Evolutionary conservation across 1,139 yeast genomes (phyloP).

Genomic region (Yamadazyma trypodendri): DNA sequence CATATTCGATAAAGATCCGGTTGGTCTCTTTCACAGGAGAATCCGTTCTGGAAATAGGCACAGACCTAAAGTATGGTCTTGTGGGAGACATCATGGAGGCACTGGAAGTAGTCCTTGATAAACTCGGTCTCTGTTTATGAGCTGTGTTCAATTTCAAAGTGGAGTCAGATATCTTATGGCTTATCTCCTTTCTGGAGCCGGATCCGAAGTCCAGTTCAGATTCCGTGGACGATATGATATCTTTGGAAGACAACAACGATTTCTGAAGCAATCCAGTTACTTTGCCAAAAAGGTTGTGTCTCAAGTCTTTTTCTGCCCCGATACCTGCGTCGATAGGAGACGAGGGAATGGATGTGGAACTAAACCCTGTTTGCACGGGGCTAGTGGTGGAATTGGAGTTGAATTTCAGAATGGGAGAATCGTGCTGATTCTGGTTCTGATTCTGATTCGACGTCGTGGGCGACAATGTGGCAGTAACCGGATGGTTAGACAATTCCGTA

Average conservation of each 20-base stretch:
- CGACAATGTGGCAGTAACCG: constrained; percentile 11
- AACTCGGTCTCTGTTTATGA: background rate
- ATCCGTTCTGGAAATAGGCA: constrained; percentile 14
- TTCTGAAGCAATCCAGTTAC: constrained; percentile 32
- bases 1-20: constrained; percentile 78
- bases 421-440: too few relatives aligned
- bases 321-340: background rate
- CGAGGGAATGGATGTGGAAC: constrained; percentile 1
- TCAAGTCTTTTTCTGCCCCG: constrained; percentile 13
- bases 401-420: background rate
- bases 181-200: constrained; percentile 7
- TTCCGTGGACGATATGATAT: constrained; percentile 11
- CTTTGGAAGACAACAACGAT: constrained; percentile 17
- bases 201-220: constrained; percentile 6
- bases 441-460: constrained; percentile 10
- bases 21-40: constrained; percentile 76
- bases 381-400: background rate
- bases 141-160: constrained; percentile 8
- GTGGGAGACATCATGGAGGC: constrained; percentile 1
- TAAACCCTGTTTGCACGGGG: background rate
- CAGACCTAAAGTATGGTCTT: background rate
- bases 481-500: constrained; percentile 14
- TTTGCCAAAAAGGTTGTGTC: constrained; percentile 31
- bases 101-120: background rate
- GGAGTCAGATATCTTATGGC: constrained; percentile 12